Percentiles rank a stretch among this genome's conserved stretches.
These are phyloP conservation scores for Ramularia endophylla DNA, from an alignment of 2,329 filamentous ascomycete genomes.

Conservation along the genomic window DNA sequence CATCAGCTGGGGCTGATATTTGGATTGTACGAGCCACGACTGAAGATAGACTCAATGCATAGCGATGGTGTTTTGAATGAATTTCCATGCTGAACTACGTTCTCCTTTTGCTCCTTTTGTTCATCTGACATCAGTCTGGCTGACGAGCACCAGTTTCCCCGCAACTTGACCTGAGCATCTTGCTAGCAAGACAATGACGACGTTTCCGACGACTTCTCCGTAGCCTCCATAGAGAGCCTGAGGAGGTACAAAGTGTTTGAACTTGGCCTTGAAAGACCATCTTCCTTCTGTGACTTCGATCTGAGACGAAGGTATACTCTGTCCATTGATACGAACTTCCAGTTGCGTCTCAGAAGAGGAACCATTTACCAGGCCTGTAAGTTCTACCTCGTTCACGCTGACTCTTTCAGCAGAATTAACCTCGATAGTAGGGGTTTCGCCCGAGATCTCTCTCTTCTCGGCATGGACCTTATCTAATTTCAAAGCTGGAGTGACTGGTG, in stretches of 20 bases:
- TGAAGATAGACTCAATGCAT: slow-evolving; percentile 14
- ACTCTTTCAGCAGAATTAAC: not conserved
- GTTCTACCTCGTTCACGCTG: not conserved
- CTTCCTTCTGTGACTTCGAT: slow-evolving; percentile 2
- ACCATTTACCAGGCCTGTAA: not conserved
- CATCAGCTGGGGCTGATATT: slow-evolving; percentile 10
- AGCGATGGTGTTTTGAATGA: slow-evolving; percentile 17
- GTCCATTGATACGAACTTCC: slow-evolving; percentile 7
- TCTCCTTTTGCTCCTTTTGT: too few relatives aligned
- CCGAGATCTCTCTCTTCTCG: too few relatives aligned
- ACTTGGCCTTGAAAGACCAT: slow-evolving; percentile 13
- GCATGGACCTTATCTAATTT: slow-evolving; percentile 13
- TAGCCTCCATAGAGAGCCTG: slow-evolving; percentile 25
- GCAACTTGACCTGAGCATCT: slow-evolving; percentile 1
- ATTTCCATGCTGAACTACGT: too few relatives aligned
- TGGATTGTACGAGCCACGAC: slow-evolving; percentile 17
- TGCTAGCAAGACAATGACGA: slow-evolving; percentile 17
- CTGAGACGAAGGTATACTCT: slow-evolving; percentile 1
- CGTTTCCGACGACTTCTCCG: slow-evolving; percentile 21
- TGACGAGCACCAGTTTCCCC: slow-evolving; percentile 13
- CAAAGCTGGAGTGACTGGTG: slow-evolving; percentile 23
- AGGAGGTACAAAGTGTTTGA: slow-evolving; percentile 17
- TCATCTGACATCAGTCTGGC: too few relatives aligned
- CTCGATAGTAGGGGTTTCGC: not conserved
- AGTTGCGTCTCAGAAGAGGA: slow-evolving; percentile 4